Conservation (phyloP, 31 red algal species). For the Odonthalia washingtoniensis region DNA sequence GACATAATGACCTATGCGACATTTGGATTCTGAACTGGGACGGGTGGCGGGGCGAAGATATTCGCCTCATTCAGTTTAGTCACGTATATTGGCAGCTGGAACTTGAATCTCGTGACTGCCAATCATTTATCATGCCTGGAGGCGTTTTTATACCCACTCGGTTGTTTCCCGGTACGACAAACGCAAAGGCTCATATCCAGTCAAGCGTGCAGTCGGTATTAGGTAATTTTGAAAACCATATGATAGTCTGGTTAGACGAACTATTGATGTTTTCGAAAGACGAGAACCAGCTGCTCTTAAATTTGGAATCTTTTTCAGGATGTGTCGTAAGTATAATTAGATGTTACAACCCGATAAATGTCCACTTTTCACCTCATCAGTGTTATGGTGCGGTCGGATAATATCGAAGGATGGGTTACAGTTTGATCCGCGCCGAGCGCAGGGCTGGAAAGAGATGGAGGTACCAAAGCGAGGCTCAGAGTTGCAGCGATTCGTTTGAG, state of each 20-base stretch:
- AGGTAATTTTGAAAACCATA: not conserved
- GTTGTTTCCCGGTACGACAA: not conserved
- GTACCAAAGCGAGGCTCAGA: not conserved
- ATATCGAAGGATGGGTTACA: not conserved
- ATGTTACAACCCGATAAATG: not conserved
- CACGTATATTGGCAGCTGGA: constrained; percentile 6
- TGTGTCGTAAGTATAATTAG: not conserved
- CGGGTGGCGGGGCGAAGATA: not conserved
- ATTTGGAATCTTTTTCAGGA: not conserved
- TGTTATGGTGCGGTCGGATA: not conserved
- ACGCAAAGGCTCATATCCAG: not conserved
- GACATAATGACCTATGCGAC: not conserved
- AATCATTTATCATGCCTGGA: not conserved
- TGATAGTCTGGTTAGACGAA: not conserved
- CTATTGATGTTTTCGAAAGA: not conserved
- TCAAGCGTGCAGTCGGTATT: not conserved
- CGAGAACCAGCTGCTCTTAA: not conserved
- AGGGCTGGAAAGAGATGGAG: not conserved
- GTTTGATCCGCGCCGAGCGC: not conserved
- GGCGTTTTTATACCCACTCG: not conserved
- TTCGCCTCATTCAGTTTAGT: not conserved
- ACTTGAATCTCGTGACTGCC: not conserved
- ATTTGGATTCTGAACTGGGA: not conserved
- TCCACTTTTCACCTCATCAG: not conserved
- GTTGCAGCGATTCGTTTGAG: constrained; percentile 41